phyloP scores from a whole-genome alignment of 257 asterid genomes.

The Penstemon barbatus region DNA sequence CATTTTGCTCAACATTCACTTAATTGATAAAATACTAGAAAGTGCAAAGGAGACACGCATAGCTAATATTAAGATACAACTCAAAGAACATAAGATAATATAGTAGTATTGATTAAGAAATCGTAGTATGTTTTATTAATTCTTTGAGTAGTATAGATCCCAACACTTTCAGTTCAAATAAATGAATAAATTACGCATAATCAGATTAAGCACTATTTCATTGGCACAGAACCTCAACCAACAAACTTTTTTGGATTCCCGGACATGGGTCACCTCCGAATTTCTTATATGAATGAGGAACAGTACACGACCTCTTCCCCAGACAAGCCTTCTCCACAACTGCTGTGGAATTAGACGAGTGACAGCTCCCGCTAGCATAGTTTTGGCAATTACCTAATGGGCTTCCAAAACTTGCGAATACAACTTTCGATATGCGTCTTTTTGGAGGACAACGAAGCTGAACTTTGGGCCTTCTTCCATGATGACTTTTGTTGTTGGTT shows the following conservation, averaged over 20 bases:
- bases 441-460: constrained; percentile 46
- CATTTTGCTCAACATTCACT: neutral
- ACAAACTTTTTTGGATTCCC: constrained; percentile 45
- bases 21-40: constrained; percentile 5
- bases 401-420: constrained; percentile 50
- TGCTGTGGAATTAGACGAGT: constrained; percentile 47
- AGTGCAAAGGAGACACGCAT: neutral
- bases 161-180: neutral
- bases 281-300: constrained; percentile 38
- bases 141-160: constrained; percentile 13
- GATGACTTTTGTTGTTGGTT: constrained; percentile 11
- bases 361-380: constrained; percentile 53
- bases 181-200: neutral
- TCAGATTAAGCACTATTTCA: constrained; percentile 2
- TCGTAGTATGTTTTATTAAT: neutral
- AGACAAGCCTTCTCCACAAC: constrained; percentile 43
- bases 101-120: no score
- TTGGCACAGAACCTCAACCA: constrained; percentile 57
- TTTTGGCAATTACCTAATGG: constrained; percentile 49
- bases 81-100: neutral
- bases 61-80: constrained; percentile 18
- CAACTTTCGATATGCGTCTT: constrained; percentile 32
- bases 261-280: constrained; percentile 60
- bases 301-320: constrained; percentile 48
- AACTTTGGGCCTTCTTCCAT: constrained; percentile 39